These are phyloP conservation scores for Claviceps africana DNA, from an alignment of 2,329 filamentous ascomycete species.

Conservation along the genomic window DNA sequence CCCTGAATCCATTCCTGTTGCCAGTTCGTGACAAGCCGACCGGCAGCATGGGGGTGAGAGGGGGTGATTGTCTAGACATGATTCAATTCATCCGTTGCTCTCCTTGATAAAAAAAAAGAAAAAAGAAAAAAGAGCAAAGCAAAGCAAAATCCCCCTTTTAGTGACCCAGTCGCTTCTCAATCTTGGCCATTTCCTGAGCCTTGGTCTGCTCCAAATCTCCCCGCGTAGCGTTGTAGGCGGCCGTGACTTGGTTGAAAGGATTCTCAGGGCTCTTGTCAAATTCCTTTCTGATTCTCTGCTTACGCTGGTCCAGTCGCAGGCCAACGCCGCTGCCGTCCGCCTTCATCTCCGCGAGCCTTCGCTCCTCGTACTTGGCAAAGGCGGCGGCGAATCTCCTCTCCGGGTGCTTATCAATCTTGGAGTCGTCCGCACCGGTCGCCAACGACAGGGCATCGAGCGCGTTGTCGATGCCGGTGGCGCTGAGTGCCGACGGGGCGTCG, in stretches of 20 bases:
- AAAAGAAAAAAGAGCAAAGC: too few species aligned
- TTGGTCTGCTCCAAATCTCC: constrained; percentile 59
- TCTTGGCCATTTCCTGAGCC: constrained; percentile 54
- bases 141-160: constrained; percentile 9
- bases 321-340: constrained; percentile 59
- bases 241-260: constrained; percentile 78
- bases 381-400: constrained; percentile 80
- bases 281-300: constrained; percentile 74
- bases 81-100: neutral
- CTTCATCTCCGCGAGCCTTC: constrained; percentile 73
- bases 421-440: constrained; percentile 35
- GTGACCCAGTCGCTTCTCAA: constrained; percentile 52
- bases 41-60: neutral
- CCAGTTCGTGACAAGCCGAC: too few species aligned
- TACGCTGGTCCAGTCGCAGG: constrained; percentile 68
- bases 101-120: neutral
- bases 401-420: constrained; percentile 76
- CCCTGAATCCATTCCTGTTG: neutral
- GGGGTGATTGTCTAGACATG: neutral
- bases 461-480: constrained; percentile 82
- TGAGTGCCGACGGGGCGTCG: constrained; percentile 47
- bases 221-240: constrained; percentile 60
- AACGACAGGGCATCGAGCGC: constrained; percentile 76
- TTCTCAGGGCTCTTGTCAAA: constrained; percentile 93
- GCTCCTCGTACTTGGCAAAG: constrained; percentile 68